Base-by-base conservation (phyloP, 106 monocot genomes). In the Phalaenopsis aphrodite region DNA sequence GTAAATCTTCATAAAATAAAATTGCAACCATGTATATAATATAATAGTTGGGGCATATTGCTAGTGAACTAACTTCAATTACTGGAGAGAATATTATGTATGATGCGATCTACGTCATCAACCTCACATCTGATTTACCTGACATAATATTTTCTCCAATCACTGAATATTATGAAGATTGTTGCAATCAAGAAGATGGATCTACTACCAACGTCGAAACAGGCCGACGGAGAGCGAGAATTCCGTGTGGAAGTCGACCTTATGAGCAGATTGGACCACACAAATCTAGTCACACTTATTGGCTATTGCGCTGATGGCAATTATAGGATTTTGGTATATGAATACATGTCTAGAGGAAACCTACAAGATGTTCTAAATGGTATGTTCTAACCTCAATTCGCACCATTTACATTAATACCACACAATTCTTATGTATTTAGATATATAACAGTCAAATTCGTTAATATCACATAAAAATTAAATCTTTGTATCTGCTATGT, bases 241-340 rank as follows among this genome's bases (percentile, higher is more conserved):
- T 96, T 96, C 77, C 86, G 95, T 5, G 93, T 96, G 4, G 95
- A 96, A 79, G 87, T 96, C n/a, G 95, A 96, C 84, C 75, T 92
- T 8, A 72, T 92, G 82, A 92, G 84, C 78, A 84, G 92, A 81
- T 46, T 92, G 78, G 85, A 92, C 58, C 92, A 92, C 76, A 89
- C 87, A 71, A 89, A 89, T 83, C 39, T 96, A 15, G 95, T 93
- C 64, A 82, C 95, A 39, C 85, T 96, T n/a, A 84, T 89, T 47
- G 95, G 95, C 56, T 96, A 96, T 76, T 96, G 95, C 77, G 95
- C 95, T 55, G 95, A 95, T 82, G 93, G 95, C 36, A 89, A 85
- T 45, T 79, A 91, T 56, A 78, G 95, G 66, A 91, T 96, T 55
- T 69, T 96, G 19, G 95, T 96, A 5, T 96, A 96, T 79, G 95